Evolutionary conservation across 2,329 filamentous ascomycete species (phyloP), one percentile per base, ranked within the genome.

Genomic region (Cladosporium colombiae): DNA sequence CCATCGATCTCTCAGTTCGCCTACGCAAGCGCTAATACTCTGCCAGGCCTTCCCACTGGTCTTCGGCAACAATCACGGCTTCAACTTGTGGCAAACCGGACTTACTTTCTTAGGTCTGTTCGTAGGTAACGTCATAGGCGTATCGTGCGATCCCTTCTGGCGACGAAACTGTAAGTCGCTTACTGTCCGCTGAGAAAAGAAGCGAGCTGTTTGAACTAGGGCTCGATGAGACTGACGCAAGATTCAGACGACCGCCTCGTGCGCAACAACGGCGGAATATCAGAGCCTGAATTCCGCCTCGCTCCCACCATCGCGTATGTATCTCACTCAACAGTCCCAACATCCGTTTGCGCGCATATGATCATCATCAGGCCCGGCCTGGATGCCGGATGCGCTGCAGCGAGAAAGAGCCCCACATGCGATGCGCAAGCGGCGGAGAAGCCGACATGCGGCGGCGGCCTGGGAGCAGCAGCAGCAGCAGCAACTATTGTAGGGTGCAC

Each of bases 261-360:
- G 65, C 81, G 78, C 65, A 75, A 76, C 79, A 83, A 73, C 80
- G 86, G 64, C 64, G 86, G 85, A 6, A 81, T 85, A 58, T 89
- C 88, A 66, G 92, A 97, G 81, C 93, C 94, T 10, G 94, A 97
- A 79, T 96, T 90, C 80, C 88, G 92, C 67, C 84, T 97, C 37
- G 91, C 92, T 7, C 88, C 91, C 63, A 85, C 81, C 18, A 81
- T 82, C 52, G 52, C 52, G 52, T 55, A 55, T 4, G 52, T 63
- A 46, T 67, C 52, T 55, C 52, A 18, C 11, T 14, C 35, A 18
- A 6, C 6, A 18, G 40, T 33, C 52, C 52, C 52, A 55, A 29
- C 52, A 55, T 3, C 14, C 11, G 18, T 50, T 50, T 35, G 14
- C 11, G 29, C 40, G 33, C 14, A 40, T 46, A 21, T 8, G 1